A percentile compares a stretch with the other conserved stretches of the same genome.
Conservation (phyloP, 2,329 filamentous ascomycete species). For the Fusarium robinianum region DNA sequence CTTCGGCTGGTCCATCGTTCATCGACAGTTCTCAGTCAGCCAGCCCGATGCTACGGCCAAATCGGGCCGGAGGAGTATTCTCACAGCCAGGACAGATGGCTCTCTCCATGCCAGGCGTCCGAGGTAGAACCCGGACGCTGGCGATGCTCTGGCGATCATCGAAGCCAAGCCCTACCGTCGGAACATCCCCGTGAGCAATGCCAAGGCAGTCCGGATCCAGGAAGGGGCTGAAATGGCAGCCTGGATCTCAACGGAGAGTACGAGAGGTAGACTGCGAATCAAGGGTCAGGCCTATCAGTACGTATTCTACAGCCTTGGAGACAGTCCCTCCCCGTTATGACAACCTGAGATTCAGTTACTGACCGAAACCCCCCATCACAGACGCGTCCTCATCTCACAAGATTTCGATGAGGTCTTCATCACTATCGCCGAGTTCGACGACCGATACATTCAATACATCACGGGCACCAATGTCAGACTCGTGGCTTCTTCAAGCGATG, state of each 20-base stretch:
- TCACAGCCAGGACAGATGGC: background rate
- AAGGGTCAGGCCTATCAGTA: background rate
- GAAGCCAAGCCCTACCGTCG: constrained; percentile 17
- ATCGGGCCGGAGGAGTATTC: background rate
- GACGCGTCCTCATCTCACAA: constrained; percentile 11
- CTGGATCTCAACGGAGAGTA: constrained; percentile 6
- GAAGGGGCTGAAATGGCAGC: constrained; percentile 16
- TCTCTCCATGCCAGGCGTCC: background rate
- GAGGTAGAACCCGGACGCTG: background rate
- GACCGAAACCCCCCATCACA: background rate
- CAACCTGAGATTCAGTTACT: background rate
- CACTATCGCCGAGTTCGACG: constrained; percentile 12
- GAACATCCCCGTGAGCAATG: background rate
- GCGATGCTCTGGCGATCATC: constrained; percentile 7
- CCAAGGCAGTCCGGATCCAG: constrained; percentile 1
- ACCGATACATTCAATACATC: constrained; percentile 10
- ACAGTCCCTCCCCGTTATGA: too few relatives aligned
- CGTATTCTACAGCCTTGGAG: background rate
- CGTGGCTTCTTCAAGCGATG: too few relatives aligned
- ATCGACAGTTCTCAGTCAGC: background rate
- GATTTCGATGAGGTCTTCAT: constrained; percentile 11
- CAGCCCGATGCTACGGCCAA: background rate
- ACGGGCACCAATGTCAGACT: background rate
- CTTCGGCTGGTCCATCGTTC: background rate
- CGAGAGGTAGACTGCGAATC: background rate